Evolutionary conservation across 176 grass and related monocot species (phyloP), one percentile per base, ranked within the genome.

Genomic region (Coix lacrymajobi): DNA sequence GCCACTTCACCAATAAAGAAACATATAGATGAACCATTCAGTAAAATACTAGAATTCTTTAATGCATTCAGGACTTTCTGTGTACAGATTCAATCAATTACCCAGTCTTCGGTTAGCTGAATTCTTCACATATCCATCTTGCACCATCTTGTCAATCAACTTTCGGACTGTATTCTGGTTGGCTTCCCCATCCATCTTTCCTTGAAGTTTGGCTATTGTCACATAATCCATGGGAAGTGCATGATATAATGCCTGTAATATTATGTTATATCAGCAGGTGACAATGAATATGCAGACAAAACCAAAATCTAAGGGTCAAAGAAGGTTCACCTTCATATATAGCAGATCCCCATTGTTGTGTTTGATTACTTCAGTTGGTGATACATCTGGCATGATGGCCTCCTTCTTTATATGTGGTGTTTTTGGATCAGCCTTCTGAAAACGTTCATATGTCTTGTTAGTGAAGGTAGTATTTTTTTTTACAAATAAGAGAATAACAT

Each of bases 141-240:
- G 93, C 76, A 93, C 82, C 96, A 99, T 99, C 86, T 93, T 93
- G 24, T 99, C 96, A 62, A 99, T 90, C 65, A 99, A 85, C 85
- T 94, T 96, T 25, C 91, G 39, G 36, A 94, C 91, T 44, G 84
- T 89, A 75, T 44, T 93, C 38, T 93, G 89, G 79, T 19, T 98
- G 38, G 87, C 92, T 86, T 95, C 89, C 38, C 96, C 91, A 73
- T 92, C 92, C 40, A 98, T 64, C 79, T 93, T 98, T 19, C 71
- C 90, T 40, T 98, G 96, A 88, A 99, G 93, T 73, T 99, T 99
- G 67, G 77, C 3, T 87, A 96, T 4, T 77, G 96, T 89, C 56
- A 94, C 93, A 80, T 94, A 96, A 90, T 99, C 91, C 93, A 99
- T 94, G 16, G 89, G 80, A 96, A 99, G 93, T 76, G 89, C 69